Evolutionary conservation across 192 early-diverging fungal species (phyloP).

Genomic region (Phycomyces nitens): DNA sequence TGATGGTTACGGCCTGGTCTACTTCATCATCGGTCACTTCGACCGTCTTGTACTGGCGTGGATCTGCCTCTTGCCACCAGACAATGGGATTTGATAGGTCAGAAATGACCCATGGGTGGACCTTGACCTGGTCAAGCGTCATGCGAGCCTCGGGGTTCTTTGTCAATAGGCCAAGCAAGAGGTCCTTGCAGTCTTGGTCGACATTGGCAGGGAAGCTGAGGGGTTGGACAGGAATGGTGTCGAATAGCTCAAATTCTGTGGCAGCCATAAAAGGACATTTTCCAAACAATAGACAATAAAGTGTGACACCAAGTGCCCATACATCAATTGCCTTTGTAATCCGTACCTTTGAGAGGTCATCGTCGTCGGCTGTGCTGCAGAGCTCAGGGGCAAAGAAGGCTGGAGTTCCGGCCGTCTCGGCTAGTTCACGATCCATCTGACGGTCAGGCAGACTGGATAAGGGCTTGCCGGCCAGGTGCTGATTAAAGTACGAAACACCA

Average conservation of each 20-base stretch:
- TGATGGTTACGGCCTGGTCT: slow-evolving; percentile 60
- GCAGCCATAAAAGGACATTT: slow-evolving; percentile 89
- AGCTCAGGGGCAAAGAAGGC: slow-evolving; percentile 99
- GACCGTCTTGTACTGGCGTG: slow-evolving; percentile 61
- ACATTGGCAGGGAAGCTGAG: slow-evolving; percentile 46
- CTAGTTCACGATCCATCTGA: slow-evolving; percentile 79
- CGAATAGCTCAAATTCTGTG: slow-evolving; percentile 95
- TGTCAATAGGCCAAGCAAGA: slow-evolving; percentile 72
- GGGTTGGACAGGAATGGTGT: slow-evolving; percentile 76
- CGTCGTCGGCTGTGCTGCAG: slow-evolving; percentile 50
- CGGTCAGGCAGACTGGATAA: slow-evolving; percentile 25
- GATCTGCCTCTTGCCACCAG: slow-evolving; percentile 84
- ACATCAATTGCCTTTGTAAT: slow-evolving; percentile 91
- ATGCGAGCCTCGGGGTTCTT: slow-evolving; percentile 86
- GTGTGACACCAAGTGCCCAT: slow-evolving; percentile 96
- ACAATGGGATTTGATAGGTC: slow-evolving; percentile 60
- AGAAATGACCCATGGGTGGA: slow-evolving; percentile 84
- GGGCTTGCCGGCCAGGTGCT: slow-evolving; percentile 38
- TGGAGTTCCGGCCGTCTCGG: slow-evolving; percentile 92
- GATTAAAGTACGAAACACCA: slow-evolving; percentile 90
- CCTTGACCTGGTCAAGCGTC: slow-evolving; percentile 84
- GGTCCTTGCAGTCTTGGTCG: slow-evolving; percentile 57
- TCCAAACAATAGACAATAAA: slow-evolving; percentile 93
- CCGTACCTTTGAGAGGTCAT: slow-evolving; percentile 33
- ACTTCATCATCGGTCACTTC: slow-evolving; percentile 89